phyloP scores from a whole-genome alignment of 306 rosid species.

The Carpinus viminea region DNA sequence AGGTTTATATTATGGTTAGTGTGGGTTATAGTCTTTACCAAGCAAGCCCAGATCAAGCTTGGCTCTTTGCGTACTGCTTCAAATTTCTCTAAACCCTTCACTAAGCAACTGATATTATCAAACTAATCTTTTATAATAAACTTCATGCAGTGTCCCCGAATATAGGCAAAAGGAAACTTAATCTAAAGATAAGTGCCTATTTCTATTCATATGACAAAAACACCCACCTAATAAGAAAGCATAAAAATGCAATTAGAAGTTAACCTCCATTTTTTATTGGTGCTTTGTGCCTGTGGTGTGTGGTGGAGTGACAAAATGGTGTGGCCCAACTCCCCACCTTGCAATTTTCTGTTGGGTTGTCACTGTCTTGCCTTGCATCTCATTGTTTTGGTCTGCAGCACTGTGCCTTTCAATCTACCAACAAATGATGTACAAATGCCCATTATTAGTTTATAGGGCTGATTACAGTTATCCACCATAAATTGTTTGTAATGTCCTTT shows the following conservation, averaged over 20 bases:
- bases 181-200: neutral
- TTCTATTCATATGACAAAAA: neutral
- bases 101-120: neutral
- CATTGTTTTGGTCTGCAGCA: neutral
- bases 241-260: no score
- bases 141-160: neutral
- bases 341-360: neutral
- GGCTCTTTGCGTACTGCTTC: neutral
- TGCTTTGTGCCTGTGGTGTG: neutral
- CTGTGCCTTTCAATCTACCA: neutral
- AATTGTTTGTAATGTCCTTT: no score
- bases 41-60: constrained; percentile 6
- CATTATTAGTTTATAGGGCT: neutral
- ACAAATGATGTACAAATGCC: neutral
- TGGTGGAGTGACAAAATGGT: neutral
- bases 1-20: neutral
- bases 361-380: neutral
- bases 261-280: neutral
- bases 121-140: neutral
- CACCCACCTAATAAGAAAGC: neutral
- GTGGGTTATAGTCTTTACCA: neutral
- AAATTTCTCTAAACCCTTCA: neutral
- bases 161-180: neutral
- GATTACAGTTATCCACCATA: neutral
- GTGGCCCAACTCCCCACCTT: neutral